Conservation (phyloP, 2,329 filamentous ascomycete species). For the Fusarium mangiferae region DNA sequence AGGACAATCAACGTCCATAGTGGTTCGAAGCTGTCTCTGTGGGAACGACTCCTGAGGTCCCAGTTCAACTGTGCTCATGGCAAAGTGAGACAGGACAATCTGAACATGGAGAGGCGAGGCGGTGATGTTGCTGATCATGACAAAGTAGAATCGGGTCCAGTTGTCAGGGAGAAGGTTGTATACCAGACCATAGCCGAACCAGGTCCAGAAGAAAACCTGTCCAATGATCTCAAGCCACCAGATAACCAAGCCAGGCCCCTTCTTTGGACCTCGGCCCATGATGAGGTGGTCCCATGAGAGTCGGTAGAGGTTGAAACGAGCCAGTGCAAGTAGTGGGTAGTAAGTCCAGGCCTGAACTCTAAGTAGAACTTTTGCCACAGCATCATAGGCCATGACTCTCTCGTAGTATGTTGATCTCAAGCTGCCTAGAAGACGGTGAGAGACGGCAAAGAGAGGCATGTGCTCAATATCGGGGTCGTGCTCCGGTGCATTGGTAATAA, state of each 20-base stretch:
- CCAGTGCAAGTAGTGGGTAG: conserved; percentile 82
- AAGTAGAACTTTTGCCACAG: conserved; percentile 74
- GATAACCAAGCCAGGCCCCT: conserved; percentile 85
- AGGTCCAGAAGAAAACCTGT: conserved; percentile 83
- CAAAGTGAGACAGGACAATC: conserved; percentile 92
- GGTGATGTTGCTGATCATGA: conserved; percentile 83
- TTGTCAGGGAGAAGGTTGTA: conserved; percentile 77
- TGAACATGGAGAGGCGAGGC: conserved; percentile 87
- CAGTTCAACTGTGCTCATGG: conserved; percentile 90
- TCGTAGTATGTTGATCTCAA: conserved; percentile 87
- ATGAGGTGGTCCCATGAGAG: conserved; percentile 84
- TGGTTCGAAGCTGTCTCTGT: conserved; percentile 90
- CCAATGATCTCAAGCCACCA: conserved; percentile 82
- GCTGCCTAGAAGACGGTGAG: conserved; percentile 79
- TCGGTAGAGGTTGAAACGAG: conserved; percentile 87
- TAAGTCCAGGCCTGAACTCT: conserved; percentile 84
- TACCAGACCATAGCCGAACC: conserved; percentile 85
- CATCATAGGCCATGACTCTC: conserved; percentile 80
- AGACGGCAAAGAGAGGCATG: conserved; percentile 88
- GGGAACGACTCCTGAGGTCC: conserved; percentile 87
- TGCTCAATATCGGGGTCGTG: conserved; percentile 97
- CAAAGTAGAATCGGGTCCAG: conserved; percentile 75
- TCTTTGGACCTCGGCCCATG: conserved; percentile 74
- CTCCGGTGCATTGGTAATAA: conserved; percentile 93
- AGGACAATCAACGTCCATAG: conserved; percentile 92